phyloP scores from a whole-genome alignment of 805 yeast genomes.

The Torulaspora maleeae region DNA sequence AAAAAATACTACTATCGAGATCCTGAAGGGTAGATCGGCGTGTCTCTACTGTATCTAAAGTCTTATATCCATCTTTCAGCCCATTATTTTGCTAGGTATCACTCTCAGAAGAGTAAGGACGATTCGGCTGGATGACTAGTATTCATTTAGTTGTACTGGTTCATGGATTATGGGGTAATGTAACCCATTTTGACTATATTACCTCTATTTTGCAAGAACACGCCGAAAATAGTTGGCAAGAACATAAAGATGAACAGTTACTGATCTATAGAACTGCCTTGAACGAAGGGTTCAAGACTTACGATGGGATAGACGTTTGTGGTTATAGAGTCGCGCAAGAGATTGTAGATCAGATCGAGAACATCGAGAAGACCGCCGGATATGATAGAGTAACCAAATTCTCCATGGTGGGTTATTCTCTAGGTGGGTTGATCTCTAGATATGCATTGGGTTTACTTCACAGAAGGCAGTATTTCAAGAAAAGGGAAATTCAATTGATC shows the following conservation, averaged over 20 bases:
- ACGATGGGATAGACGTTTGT: conserved; percentile 84
- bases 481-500: conserved; percentile 47
- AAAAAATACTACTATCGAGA: background rate
- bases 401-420: conserved; percentile 75
- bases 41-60: background rate
- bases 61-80: background rate
- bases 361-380: conserved; percentile 14
- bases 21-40: background rate
- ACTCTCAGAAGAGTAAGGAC: background rate
- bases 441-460: conserved; percentile 71
- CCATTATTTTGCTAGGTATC: background rate
- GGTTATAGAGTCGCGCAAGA: conserved; percentile 73
- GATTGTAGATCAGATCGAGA: conserved; percentile 42
- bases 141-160: conserved; percentile 58
- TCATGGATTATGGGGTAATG: conserved; percentile 75
- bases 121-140: conserved; percentile 4
- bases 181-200: conserved; percentile 61
- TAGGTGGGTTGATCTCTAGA: conserved; percentile 79
- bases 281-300: conserved; percentile 70
- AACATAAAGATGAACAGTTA: conserved; percentile 18
- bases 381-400: conserved; percentile 48
- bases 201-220: conserved; percentile 42
- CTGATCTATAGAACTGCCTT: conserved; percentile 40
- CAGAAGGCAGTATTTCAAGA: conserved; percentile 47
- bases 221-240: conserved; percentile 25